These are phyloP conservation scores for Wickerhamomyces tratensis DNA, from an alignment of 805 yeast genomes.

Conservation along the genomic window DNA sequence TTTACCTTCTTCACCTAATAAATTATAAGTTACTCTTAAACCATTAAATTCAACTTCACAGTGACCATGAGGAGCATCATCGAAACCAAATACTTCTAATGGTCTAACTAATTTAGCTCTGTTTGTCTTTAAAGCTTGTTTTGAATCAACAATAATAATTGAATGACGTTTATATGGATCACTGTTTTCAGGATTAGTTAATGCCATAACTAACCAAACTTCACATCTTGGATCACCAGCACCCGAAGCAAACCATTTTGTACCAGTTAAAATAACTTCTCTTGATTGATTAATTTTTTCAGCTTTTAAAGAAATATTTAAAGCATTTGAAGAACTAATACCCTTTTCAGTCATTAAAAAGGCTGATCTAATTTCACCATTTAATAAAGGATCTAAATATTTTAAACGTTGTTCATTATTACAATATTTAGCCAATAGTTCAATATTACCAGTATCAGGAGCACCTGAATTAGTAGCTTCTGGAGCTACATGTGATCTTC, in stretches of 20 bases:
- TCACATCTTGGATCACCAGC: conserved; percentile 57
- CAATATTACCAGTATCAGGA: conserved; percentile 58
- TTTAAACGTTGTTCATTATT: conserved; percentile 32
- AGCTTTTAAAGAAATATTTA: conserved; percentile 43
- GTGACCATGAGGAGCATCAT: conserved; percentile 69
- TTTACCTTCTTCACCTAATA: conserved; percentile 39
- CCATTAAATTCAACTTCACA: conserved; percentile 45
- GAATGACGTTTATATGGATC: conserved; percentile 42
- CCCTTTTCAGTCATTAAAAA: conserved; percentile 59
- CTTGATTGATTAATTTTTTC: conserved; percentile 27
- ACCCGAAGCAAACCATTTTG: conserved; percentile 65
- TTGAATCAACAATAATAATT: conserved; percentile 43
- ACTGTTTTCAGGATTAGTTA: conserved; percentile 14
- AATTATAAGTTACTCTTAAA: conserved; percentile 34
- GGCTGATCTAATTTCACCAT: conserved; percentile 49
- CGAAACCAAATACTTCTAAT: conserved; percentile 45
- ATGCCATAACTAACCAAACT: conserved; percentile 22
- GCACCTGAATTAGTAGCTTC: conserved; percentile 53
- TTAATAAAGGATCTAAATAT: conserved; percentile 44
- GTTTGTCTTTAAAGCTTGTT: conserved; percentile 39
- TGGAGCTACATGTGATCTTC: conserved; percentile 43
- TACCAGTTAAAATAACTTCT: conserved; percentile 41
- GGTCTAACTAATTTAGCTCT: conserved; percentile 40
- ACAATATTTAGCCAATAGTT: conserved; percentile 28
- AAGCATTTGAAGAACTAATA: conserved; percentile 50